These are phyloP conservation scores for Chaetoscypha palmicola DNA, from an alignment of 2,329 filamentous ascomycete genomes.

Conservation along the genomic window DNA sequence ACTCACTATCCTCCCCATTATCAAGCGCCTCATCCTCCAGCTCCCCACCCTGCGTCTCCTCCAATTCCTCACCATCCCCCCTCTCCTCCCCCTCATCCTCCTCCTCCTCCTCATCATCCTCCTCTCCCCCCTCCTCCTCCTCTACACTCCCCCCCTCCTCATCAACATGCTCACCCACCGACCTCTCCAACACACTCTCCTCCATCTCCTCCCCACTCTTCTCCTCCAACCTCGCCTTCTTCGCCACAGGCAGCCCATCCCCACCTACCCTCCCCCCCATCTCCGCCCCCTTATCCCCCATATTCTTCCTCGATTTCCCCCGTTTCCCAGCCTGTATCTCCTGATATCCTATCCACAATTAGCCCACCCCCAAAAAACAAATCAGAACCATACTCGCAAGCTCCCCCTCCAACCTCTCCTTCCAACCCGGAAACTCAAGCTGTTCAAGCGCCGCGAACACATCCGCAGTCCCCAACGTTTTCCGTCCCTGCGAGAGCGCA, in stretches of 20 bases:
- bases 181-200: constrained; percentile 34
- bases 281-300: constrained; percentile 47
- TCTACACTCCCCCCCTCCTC: constrained; percentile 36
- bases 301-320: constrained; percentile 62
- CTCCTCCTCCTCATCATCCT: constrained; percentile 44
- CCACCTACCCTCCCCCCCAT: constrained; percentile 13
- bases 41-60: constrained; percentile 45
- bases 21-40: constrained; percentile 52
- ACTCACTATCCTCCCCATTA: constrained; percentile 44
- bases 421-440: constrained; percentile 64
- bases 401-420: constrained; percentile 65
- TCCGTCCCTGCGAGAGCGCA: constrained; percentile 60
- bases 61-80: constrained; percentile 46
- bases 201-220: constrained; percentile 35
- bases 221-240: constrained; percentile 35
- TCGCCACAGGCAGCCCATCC: constrained; percentile 27
- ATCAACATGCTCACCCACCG: constrained; percentile 31
- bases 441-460: constrained; percentile 72
- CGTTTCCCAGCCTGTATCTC: constrained; percentile 67
- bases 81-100: constrained; percentile 50
- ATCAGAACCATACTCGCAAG: constrained; percentile 56
- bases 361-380: neutral
- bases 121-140: constrained; percentile 39
- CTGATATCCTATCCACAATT: constrained; percentile 51
- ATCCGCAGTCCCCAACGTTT: constrained; percentile 70